Evolutionary conservation across 768 basidiomycete genomes (phyloP).

Genomic region (Mrakia blollopis): DNA sequence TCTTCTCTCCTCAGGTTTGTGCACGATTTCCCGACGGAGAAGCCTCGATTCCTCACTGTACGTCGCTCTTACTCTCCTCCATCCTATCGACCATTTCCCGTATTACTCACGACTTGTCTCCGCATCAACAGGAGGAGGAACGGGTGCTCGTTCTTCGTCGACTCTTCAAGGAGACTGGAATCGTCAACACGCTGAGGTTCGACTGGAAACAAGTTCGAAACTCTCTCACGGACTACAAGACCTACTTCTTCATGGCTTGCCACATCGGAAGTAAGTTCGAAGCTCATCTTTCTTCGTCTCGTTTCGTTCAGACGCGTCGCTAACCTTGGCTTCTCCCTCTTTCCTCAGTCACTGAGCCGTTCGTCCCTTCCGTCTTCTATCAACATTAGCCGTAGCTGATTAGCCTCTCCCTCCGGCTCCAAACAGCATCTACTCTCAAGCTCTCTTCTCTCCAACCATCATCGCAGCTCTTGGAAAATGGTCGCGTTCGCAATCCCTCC

Average conservation of each 20-base stretch:
- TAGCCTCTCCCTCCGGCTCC: too few species aligned
- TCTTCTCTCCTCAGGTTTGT: conserved; percentile 42
- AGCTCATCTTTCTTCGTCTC: too few species aligned
- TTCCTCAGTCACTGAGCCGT: conserved; percentile 52
- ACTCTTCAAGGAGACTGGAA: conserved; percentile 55
- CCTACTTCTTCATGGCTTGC: conserved; percentile 39
- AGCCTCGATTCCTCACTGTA: conserved; percentile 53
- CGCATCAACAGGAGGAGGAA: conserved; percentile 43
- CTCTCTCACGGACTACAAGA: conserved; percentile 41
- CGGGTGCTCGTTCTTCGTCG: conserved; percentile 53
- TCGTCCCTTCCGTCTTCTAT: conserved; percentile 38
- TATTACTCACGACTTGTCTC: background rate
- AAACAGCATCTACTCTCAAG: too few species aligned
- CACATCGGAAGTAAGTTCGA: conserved; percentile 50
- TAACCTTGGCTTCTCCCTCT: too few species aligned
- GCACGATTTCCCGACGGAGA: conserved; percentile 56
- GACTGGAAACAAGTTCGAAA: conserved; percentile 50
- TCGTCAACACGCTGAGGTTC: conserved; percentile 54
- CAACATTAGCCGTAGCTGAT: background rate
- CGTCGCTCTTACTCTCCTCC: background rate
- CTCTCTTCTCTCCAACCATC: conserved; percentile 56
- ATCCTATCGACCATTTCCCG: background rate
- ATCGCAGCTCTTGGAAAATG: conserved; percentile 57
- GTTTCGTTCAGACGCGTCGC: too few species aligned
- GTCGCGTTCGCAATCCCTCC: conserved; percentile 40